Percentiles rank a stretch among this genome's conserved stretches.
Evolutionary conservation across 768 basidiomycete species (phyloP).

Genomic region (Mycena rebaudengoi): DNA sequence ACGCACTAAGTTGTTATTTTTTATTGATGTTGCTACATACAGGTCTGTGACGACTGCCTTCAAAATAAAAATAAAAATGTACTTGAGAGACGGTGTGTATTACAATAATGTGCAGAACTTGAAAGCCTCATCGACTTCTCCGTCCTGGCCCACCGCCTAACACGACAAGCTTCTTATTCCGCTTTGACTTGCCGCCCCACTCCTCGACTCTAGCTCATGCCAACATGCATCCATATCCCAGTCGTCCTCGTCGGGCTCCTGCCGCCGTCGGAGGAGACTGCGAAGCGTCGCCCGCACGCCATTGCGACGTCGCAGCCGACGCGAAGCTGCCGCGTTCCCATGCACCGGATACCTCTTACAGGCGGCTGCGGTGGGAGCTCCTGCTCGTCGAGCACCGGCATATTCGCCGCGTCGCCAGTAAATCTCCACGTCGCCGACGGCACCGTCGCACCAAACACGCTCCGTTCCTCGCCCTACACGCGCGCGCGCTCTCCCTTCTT

Average conservation of each 20-base stretch:
- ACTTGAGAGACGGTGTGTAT: conserved; percentile 9
- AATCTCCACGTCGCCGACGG: conserved; percentile 28
- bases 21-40: too few relatives aligned
- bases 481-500: conserved; percentile 89
- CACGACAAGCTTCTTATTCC: conserved; percentile 71
- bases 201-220: conserved; percentile 78
- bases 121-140: conserved; percentile 53
- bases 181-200: conserved; percentile 64
- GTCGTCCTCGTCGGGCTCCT: conserved; percentile 60
- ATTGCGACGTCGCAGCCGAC: conserved; percentile 54
- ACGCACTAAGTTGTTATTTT: too few relatives aligned
- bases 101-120: not conserved
- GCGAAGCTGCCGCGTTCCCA: conserved; percentile 89
- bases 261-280: conserved; percentile 38
- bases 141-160: conserved; percentile 69
- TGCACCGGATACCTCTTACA: conserved; percentile 55
- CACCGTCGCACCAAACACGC: conserved; percentile 30
- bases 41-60: too few relatives aligned
- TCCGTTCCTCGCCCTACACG: conserved; percentile 70
- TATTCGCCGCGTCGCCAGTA: conserved; percentile 30
- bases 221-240: conserved; percentile 84
- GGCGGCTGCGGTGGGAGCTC: conserved; percentile 33
- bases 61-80: too few relatives aligned
- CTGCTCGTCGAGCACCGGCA: conserved; percentile 35
- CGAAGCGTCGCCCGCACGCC: conserved; percentile 31